Conservation (phyloP, 2,329 filamentous ascomycete species). For the Neurospora crassa region DNA sequence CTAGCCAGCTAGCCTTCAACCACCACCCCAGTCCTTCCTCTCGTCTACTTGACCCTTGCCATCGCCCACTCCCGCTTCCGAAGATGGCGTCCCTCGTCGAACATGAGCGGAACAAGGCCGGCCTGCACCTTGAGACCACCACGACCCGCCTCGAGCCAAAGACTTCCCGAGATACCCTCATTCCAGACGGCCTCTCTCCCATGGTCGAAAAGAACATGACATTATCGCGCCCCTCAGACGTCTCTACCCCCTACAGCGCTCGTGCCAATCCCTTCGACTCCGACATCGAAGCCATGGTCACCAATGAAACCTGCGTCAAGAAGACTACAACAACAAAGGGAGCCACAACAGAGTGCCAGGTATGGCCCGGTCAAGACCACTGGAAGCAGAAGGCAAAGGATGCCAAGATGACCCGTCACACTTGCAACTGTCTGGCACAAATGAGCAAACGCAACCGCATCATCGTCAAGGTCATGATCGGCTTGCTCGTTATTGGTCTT, state of each 20-base stretch:
- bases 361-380: constrained; percentile 51
- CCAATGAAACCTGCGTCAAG: constrained; percentile 27
- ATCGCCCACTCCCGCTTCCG: not conserved
- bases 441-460: constrained; percentile 46
- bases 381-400: constrained; percentile 51
- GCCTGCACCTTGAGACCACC: constrained; percentile 13
- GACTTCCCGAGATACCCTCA: constrained; percentile 18
- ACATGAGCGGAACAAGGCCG: constrained; percentile 10
- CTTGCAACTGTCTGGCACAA: constrained; percentile 42
- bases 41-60: constrained; percentile 1
- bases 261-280: constrained; percentile 45
- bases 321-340: constrained; percentile 25
- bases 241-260: constrained; percentile 35
- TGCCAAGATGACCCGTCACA: constrained; percentile 40
- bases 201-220: constrained; percentile 15
- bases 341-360: constrained; percentile 41
- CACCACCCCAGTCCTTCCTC: not conserved
- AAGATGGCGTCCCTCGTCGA: constrained; percentile 15
- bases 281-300: constrained; percentile 45
- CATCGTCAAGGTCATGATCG: constrained; percentile 37
- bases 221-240: constrained; percentile 20
- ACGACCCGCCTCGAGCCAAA: constrained; percentile 15
- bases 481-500: constrained; percentile 16
- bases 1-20: constrained; percentile 4
- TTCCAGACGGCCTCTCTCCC: constrained; percentile 16